These are phyloP conservation scores for Gentiana straminea DNA, from an alignment of 257 asterid genomes.

Conservation along the genomic window DNA sequence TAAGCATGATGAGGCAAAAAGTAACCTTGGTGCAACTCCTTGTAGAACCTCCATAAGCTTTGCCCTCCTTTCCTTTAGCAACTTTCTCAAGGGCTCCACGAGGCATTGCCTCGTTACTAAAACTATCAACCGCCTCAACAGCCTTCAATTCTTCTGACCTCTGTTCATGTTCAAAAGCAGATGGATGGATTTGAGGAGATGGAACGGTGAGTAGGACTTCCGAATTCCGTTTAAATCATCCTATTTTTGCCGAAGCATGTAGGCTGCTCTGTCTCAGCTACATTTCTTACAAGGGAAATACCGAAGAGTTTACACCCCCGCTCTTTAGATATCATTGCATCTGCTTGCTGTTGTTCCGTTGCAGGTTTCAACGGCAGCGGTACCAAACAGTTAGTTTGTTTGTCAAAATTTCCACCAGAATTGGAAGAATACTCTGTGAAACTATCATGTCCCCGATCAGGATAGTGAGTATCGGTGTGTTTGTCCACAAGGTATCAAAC, in stretches of 20 bases:
- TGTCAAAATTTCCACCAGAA: constrained; percentile 40
- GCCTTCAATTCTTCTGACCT: constrained; percentile 21
- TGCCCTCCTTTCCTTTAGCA: constrained; percentile 47
- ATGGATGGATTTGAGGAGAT: constrained; percentile 33
- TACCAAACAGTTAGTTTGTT: constrained; percentile 62
- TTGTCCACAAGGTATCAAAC: constrained; percentile 32
- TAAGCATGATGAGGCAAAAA: neutral
- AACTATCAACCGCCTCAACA: constrained; percentile 32
- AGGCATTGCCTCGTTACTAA: constrained; percentile 51
- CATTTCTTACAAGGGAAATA: constrained; percentile 42
- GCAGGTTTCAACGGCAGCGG: constrained; percentile 35
- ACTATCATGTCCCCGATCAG: constrained; percentile 42
- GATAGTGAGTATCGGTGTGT: constrained; percentile 30
- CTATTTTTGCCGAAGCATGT: too few relatives aligned
- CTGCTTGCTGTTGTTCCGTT: constrained; percentile 2
- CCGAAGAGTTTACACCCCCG: constrained; percentile 84
- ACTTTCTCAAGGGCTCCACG: constrained; percentile 24
- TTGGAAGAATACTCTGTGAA: constrained; percentile 36
- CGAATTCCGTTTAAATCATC: constrained; percentile 11
- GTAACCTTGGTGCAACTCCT: constrained; percentile 89
- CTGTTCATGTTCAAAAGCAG: constrained; percentile 38
- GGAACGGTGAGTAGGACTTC: constrained; percentile 18
- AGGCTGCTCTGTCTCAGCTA: constrained; percentile 10
- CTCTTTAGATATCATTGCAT: constrained; percentile 43
- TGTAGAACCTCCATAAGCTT: constrained; percentile 44